A percentile compares a stretch with the other conserved stretches of the same genome.
Conservation (phyloP, 1,284 basidiomycete species). For the Rhodotorula glutinis region DNA sequence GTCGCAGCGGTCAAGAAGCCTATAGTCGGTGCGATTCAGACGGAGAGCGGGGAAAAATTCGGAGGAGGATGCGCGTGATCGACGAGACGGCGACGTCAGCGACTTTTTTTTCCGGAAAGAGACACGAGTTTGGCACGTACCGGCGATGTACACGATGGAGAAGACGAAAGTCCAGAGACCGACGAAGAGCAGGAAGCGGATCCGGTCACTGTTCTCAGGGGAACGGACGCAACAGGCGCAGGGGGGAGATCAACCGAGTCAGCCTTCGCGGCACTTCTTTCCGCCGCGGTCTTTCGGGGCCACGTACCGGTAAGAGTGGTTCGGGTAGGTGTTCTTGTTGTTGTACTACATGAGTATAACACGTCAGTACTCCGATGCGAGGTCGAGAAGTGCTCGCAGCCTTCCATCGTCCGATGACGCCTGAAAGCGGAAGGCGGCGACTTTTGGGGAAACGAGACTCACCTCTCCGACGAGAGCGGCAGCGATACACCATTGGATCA, state of each 20-base stretch:
- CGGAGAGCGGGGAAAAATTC: background rate
- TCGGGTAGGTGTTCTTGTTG: constrained; percentile 30
- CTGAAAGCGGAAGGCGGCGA: background rate
- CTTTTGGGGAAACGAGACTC: background rate
- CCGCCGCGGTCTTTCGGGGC: background rate
- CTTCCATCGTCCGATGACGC: background rate
- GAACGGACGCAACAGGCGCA: background rate
- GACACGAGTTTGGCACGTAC: constrained; percentile 2
- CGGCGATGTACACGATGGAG: constrained; percentile 34
- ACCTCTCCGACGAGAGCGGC: constrained; percentile 35
- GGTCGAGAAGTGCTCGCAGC: no score
- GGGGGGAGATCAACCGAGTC: background rate
- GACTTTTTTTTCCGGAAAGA: background rate
- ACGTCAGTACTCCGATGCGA: no score
- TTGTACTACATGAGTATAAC: constrained; percentile 18
- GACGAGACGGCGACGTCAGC: background rate
- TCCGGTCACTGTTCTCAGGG: constrained; percentile 8
- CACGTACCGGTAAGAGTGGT: constrained; percentile 15
- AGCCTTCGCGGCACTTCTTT: background rate
- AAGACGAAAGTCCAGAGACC: constrained; percentile 41
- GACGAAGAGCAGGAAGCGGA: constrained; percentile 40
- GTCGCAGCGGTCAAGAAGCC: constrained; percentile 35
- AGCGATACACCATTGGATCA: constrained; percentile 39
- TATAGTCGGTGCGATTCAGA: background rate
- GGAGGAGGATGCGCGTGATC: background rate